A percentile compares a stretch with the other conserved stretches of the same genome.
These are phyloP conservation scores for Solanum corneliomulleri DNA, from an alignment of 257 asterid genomes.

Conservation along the genomic window DNA sequence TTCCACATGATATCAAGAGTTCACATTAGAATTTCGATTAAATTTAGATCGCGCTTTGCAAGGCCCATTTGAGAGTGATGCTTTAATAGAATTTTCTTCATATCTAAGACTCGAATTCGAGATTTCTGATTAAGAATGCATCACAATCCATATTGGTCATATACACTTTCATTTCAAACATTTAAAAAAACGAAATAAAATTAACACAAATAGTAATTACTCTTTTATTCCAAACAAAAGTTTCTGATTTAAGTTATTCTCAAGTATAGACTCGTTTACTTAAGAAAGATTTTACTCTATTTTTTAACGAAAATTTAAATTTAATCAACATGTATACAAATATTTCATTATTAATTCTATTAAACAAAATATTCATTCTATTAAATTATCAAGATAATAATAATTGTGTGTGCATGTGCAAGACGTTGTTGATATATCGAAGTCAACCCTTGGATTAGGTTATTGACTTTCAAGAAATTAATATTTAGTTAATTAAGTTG, in stretches of 20 bases:
- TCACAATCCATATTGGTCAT: too few relatives aligned
- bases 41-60: too few relatives aligned
- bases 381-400: neutral
- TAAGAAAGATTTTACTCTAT: too few relatives aligned
- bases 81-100: too few relatives aligned
- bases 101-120: rapidly evolving
- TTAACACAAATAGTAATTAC: too few relatives aligned
- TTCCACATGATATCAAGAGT: rapidly evolving
- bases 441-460: neutral
- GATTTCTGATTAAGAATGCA: too few relatives aligned
- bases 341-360: neutral
- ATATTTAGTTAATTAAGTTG: neutral
- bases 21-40: rapidly evolving
- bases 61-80: rapidly evolving
- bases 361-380: neutral
- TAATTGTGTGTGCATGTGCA: neutral
- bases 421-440: neutral
- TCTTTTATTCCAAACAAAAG: too few relatives aligned
- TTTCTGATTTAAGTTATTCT: too few relatives aligned
- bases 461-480: neutral
- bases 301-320: rapidly evolving
- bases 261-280: too few relatives aligned
- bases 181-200: too few relatives aligned
- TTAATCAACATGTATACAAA: neutral
- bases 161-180: too few relatives aligned